These are phyloP conservation scores for Niveomyces coronatus DNA, from an alignment of 2,329 filamentous ascomycete species.

Conservation along the genomic window DNA sequence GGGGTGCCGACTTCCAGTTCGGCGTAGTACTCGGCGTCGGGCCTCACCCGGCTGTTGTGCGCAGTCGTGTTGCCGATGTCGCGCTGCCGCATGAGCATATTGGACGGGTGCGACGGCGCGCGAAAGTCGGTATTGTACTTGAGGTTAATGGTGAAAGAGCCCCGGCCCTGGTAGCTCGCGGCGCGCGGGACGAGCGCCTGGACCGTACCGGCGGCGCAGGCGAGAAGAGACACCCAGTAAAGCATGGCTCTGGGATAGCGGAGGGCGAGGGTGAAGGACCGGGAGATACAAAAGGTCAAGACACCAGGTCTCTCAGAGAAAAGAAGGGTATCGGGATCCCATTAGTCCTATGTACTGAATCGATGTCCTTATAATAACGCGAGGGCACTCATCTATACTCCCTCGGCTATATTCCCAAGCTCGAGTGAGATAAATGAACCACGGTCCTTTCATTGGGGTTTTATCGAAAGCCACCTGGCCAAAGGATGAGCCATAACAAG, in stretches of 20 bases:
- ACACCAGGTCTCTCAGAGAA: too few relatives aligned
- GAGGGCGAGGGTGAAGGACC: not conserved
- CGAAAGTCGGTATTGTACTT: constrained; percentile 3
- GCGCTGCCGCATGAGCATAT: not conserved
- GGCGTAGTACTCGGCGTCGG: constrained; percentile 5
- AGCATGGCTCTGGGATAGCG: not conserved
- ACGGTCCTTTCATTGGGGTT: too few relatives aligned
- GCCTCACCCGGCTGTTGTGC: constrained; percentile 1
- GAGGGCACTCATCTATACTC: too few relatives aligned
- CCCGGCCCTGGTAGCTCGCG: not conserved
- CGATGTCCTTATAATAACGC: too few relatives aligned
- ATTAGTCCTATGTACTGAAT: too few relatives aligned
- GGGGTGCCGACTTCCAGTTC: constrained; percentile 19
- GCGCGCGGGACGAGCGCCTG: not conserved
- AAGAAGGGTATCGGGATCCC: too few relatives aligned
- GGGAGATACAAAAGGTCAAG: not conserved
- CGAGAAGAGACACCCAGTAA: not conserved
- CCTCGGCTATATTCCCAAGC: too few relatives aligned
- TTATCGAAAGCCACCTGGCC: too few relatives aligned
- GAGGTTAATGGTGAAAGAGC: not conserved
- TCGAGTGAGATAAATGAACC: too few relatives aligned
- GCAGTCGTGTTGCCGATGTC: not conserved
- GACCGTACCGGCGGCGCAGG: not conserved
- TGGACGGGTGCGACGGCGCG: not conserved
- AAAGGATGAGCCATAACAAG: too few relatives aligned